These are phyloP conservation scores for Mucor racemosus DNA, from an alignment of 371 early-diverging fungal species.

Conservation along the genomic window DNA sequence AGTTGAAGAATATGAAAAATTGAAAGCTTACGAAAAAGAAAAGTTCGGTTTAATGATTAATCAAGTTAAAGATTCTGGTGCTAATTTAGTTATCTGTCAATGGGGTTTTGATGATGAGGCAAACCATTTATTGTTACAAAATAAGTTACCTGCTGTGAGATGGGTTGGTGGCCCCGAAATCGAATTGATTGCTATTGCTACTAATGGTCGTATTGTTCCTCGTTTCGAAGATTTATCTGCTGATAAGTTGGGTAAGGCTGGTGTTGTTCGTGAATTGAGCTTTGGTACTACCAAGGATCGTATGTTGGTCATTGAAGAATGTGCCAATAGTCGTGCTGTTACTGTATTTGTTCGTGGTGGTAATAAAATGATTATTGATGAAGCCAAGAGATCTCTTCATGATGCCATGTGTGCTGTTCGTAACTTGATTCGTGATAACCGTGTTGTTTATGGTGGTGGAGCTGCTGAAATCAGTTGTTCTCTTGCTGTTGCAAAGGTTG, in stretches of 20 bases:
- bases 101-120: conserved; percentile 99
- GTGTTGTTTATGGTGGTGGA: conserved; percentile 99
- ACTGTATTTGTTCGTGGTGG: conserved; percentile 99
- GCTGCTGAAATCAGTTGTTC: conserved; percentile 98
- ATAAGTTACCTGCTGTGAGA: conserved; percentile 98
- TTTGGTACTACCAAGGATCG: conserved; percentile 99
- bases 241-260: conserved; percentile 95
- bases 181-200: conserved; percentile 98
- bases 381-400: conserved; percentile 98
- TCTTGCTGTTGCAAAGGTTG: conserved; percentile 90
- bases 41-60: conserved; percentile 98
- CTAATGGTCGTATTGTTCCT: conserved; percentile 99
- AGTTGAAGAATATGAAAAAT: conserved; percentile 97
- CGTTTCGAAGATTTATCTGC: conserved; percentile 97
- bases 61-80: conserved; percentile 96
- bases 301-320: conserved; percentile 98
- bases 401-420: conserved; percentile 99
- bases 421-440: conserved; percentile 96
- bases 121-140: conserved; percentile 98
- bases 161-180: conserved; percentile 99
- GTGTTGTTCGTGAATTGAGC: conserved; percentile 90
- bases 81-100: conserved; percentile 99
- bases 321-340: conserved; percentile 97
- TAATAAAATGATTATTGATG: conserved; percentile 99
- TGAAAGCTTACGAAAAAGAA: conserved; percentile 95